phyloP scores from a whole-genome alignment of 1,139 yeast species.

The Debaryomyces sp. region DNA sequence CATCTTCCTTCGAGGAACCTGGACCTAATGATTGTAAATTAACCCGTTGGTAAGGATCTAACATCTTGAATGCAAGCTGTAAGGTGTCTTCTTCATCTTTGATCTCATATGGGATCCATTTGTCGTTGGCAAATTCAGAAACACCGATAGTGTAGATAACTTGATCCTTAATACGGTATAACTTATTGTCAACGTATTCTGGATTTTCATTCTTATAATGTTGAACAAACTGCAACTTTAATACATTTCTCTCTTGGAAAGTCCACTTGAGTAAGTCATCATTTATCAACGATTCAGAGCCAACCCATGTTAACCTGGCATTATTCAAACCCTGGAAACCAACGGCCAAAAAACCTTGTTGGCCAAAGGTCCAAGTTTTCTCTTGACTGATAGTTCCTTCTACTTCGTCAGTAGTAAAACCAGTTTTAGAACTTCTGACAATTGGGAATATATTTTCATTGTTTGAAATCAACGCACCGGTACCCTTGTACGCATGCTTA shows the following conservation, averaged over 20 bases:
- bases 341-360: slow-evolving; percentile 76
- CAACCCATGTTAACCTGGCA: slow-evolving; percentile 83
- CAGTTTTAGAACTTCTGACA: slow-evolving; percentile 66
- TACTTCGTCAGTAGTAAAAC: slow-evolving; percentile 52
- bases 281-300: slow-evolving; percentile 60
- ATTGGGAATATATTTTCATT: slow-evolving; percentile 73
- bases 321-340: slow-evolving; percentile 81
- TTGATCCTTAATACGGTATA: slow-evolving; percentile 76
- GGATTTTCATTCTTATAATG: slow-evolving; percentile 57
- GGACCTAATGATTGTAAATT: slow-evolving; percentile 53
- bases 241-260: slow-evolving; percentile 66
- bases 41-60: slow-evolving; percentile 92
- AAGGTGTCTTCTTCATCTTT: slow-evolving; percentile 53
- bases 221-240: slow-evolving; percentile 56
- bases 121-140: slow-evolving; percentile 59
- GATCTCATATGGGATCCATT: slow-evolving; percentile 69
- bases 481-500: slow-evolving; percentile 33
- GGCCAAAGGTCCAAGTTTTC: slow-evolving; percentile 78
- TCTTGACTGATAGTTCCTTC: slow-evolving; percentile 46
- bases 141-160: slow-evolving; percentile 66
- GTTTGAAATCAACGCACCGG: slow-evolving; percentile 44
- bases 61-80: slow-evolving; percentile 85
- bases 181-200: slow-evolving; percentile 36
- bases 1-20: slow-evolving; percentile 34
- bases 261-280: slow-evolving; percentile 71